Percentiles rank a stretch among this genome's conserved stretches.
Conservation (phyloP, 192 early-diverging fungal genomes). For the Spinellus fusiger region DNA sequence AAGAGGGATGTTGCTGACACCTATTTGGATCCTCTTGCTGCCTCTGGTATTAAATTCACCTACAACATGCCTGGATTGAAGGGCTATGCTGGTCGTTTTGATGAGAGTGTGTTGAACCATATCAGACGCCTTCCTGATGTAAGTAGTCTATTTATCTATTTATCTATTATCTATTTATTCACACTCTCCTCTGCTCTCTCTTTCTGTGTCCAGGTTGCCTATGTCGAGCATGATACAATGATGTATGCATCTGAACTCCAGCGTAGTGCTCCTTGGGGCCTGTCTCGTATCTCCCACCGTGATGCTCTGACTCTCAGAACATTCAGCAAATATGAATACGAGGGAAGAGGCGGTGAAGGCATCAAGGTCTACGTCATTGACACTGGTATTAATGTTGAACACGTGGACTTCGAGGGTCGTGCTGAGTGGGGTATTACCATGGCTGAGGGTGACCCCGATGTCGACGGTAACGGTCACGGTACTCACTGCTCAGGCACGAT, state of each 20-base stretch:
- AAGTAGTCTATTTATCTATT: background rate
- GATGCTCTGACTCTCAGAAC: slow-evolving; percentile 44
- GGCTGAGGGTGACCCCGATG: slow-evolving; percentile 49
- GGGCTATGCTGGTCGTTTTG: slow-evolving; percentile 64
- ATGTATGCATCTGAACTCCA: slow-evolving; percentile 61
- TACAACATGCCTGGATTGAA: slow-evolving; percentile 56
- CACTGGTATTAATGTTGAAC: slow-evolving; percentile 78
- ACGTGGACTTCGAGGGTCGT: slow-evolving; percentile 86
- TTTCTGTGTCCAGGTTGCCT: slow-evolving; percentile 50
- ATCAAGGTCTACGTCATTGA: slow-evolving; percentile 89
- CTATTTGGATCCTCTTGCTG: slow-evolving; percentile 5
- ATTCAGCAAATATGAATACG: slow-evolving; percentile 65
- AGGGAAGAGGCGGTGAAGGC: slow-evolving; percentile 61
- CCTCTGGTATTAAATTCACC: slow-evolving; percentile 55
- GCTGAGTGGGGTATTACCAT: slow-evolving; percentile 77
- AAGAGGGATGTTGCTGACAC: background rate
- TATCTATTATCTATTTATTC: background rate
- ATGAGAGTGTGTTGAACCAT: slow-evolving; percentile 45
- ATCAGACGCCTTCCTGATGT: slow-evolving; percentile 56
- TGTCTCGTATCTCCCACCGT: slow-evolving; percentile 75
- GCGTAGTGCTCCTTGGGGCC: slow-evolving; percentile 74
- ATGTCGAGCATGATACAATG: slow-evolving; percentile 73
- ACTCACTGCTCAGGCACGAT: slow-evolving; percentile 86
- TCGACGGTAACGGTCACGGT: slow-evolving; percentile 73
- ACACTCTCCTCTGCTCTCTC: background rate